phyloP scores from a whole-genome alignment of 2,329 filamentous ascomycete genomes.

The Aspergillus neoniger region DNA sequence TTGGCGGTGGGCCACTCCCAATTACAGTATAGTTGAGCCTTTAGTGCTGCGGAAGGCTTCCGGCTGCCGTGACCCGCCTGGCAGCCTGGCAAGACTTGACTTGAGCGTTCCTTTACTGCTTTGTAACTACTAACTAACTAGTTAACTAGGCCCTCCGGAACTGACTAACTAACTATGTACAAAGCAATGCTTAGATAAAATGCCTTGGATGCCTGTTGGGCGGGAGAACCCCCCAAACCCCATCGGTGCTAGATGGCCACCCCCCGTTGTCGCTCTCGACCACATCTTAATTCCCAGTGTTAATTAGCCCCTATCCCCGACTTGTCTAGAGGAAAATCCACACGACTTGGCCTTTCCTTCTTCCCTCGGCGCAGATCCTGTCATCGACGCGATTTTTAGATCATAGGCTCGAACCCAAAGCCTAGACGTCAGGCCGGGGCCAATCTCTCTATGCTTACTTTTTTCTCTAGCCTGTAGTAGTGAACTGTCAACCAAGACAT shows the following conservation, averaged over 20 bases:
- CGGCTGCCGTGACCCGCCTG: conserved; percentile 6
- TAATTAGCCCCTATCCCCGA: background rate
- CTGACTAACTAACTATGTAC: background rate
- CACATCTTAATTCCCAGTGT: too few species aligned
- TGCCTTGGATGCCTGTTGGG: too few species aligned
- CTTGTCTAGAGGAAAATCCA: background rate
- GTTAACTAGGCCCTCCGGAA: background rate
- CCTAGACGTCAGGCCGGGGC: background rate
- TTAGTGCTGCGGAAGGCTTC: conserved; percentile 9
- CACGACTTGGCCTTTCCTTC: background rate
- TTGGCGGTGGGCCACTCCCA: background rate
- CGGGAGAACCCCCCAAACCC: too few species aligned
- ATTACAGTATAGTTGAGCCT: background rate
- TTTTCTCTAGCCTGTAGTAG: conserved; percentile 3
- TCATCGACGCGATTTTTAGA: background rate
- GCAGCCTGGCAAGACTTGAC: background rate
- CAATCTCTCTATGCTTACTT: conserved; percentile 1
- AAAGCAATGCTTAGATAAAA: too few species aligned
- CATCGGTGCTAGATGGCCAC: too few species aligned
- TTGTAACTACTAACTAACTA: too few species aligned
- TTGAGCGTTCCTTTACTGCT: background rate
- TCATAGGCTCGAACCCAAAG: background rate
- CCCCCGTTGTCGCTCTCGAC: too few species aligned
- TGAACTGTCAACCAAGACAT: conserved; percentile 1
- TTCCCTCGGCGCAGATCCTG: background rate